A percentile compares a stretch with the other conserved stretches of the same genome.
Conservation (phyloP, 345 rosid genomes). For the Geranium brycei region DNA sequence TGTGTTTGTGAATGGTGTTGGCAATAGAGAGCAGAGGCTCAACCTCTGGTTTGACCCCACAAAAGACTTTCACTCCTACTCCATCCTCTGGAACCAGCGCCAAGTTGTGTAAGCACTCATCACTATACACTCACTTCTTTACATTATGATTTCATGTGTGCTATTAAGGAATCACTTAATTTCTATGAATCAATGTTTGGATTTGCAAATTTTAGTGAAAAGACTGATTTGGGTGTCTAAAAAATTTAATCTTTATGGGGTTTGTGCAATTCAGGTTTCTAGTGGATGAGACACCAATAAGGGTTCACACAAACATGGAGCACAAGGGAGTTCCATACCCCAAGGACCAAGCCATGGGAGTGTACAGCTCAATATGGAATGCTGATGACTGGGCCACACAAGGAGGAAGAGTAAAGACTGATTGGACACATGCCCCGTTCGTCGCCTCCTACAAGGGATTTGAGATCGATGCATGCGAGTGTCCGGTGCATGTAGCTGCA, state of each 20-base stretch:
- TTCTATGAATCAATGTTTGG: too few relatives aligned
- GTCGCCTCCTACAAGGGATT: constrained; percentile 7
- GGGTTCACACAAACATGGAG: constrained; percentile 21
- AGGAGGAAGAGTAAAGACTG: constrained; percentile 28
- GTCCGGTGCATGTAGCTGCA: too few relatives aligned
- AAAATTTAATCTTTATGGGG: too few relatives aligned
- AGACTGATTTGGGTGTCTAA: too few relatives aligned
- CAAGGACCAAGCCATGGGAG: constrained; percentile 26
- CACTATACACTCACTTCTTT: too few relatives aligned
- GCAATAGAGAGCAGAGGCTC: constrained; percentile 18
- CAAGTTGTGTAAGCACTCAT: constrained; percentile 5
- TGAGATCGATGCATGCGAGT: constrained; percentile 7
- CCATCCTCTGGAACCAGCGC: constrained; percentile 15
- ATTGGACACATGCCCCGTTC: constrained; percentile 28
- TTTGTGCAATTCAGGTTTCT: constrained; percentile 19
- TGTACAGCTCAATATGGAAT: constrained; percentile 36
- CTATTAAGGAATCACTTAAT: too few relatives aligned
- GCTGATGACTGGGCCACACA: constrained; percentile 43
- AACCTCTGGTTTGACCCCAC: constrained; percentile 15
- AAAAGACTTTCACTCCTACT: constrained; percentile 11
- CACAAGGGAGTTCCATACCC: constrained; percentile 25
- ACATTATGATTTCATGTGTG: too few relatives aligned
- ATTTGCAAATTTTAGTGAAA: too few relatives aligned
- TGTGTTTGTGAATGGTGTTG: constrained; percentile 11
- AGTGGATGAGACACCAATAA: constrained; percentile 27